Conservation (phyloP, 805 yeast species). For the Teunomyces panamensis region DNA sequence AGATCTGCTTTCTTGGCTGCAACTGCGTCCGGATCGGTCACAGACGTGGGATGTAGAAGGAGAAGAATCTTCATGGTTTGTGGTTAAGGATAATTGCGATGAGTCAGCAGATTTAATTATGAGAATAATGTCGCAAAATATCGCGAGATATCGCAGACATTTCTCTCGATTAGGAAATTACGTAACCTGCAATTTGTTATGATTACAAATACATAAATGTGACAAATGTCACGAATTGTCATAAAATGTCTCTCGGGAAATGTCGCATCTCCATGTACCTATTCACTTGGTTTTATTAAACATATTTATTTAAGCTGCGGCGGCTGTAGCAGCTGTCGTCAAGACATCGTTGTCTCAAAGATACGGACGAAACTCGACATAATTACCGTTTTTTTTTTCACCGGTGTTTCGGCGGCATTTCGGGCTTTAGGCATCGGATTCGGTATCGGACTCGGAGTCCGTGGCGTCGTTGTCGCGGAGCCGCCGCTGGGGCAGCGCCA, state of each 20-base stretch:
- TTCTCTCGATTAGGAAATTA: too few relatives aligned
- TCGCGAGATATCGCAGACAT: too few relatives aligned
- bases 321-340: too few relatives aligned
- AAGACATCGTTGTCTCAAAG: too few relatives aligned
- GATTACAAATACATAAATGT: too few relatives aligned
- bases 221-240: too few relatives aligned
- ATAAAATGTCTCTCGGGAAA: too few relatives aligned
- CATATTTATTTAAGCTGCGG: too few relatives aligned
- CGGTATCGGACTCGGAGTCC: constrained; percentile 10
- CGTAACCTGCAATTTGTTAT: too few relatives aligned
- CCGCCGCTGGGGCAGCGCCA: constrained; percentile 44
- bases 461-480: constrained; percentile 13
- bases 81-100: background rate
- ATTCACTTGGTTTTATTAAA: too few relatives aligned
- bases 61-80: constrained; percentile 31
- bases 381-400: background rate
- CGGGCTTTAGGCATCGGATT: constrained; percentile 1
- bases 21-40: constrained; percentile 51
- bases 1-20: constrained; percentile 35
- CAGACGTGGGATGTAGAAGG: constrained; percentile 65
- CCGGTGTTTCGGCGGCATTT: background rate
- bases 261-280: too few relatives aligned
- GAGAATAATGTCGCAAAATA: background rate
- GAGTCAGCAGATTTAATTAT: background rate
- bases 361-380: too few relatives aligned